Conservation (phyloP, 352 stramenopile species). For the Pythium vanterpoolii region DNA sequence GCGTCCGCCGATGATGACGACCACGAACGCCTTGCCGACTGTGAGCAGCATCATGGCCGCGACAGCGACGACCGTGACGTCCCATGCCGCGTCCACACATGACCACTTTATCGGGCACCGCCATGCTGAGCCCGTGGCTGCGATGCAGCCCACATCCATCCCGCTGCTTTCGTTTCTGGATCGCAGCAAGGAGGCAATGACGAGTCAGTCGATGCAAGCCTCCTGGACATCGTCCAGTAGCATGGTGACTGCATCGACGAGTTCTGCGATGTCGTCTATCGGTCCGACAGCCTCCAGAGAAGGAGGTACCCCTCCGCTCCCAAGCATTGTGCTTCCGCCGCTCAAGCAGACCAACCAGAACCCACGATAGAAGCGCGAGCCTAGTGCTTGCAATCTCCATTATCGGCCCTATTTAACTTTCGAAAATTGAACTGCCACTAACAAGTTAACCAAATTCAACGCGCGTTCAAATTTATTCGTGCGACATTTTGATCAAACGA, state of each 20-base stretch:
- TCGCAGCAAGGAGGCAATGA: constrained; percentile 10
- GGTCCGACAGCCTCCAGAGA: neutral
- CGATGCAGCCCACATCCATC: constrained; percentile 20
- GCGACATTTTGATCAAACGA: constrained; percentile 8
- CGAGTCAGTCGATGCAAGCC: neutral
- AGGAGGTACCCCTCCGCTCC: constrained; percentile 3
- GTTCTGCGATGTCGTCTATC: neutral
- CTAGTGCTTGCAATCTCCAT: neutral
- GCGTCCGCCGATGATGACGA: neutral
- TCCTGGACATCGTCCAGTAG: constrained; percentile 5
- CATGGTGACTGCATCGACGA: neutral
- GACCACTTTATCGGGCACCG: constrained; percentile 17
- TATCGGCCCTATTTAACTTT: constrained; percentile 17
- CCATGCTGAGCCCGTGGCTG: neutral
- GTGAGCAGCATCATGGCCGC: constrained; percentile 9
- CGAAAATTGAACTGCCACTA: constrained; percentile 12
- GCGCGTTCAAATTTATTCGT: neutral
- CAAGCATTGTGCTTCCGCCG: constrained; percentile 24
- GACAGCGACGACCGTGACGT: neutral
- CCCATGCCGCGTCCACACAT: neutral
- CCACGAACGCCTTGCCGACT: neutral
- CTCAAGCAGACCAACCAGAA: constrained; percentile 16
- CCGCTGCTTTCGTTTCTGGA: constrained; percentile 24
- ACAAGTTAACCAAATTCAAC: neutral
- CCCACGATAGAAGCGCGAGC: constrained; percentile 11